Percentiles rank a stretch among this genome's conserved stretches.
phyloP scores from a whole-genome alignment of 192 early-diverging fungal genomes.

The Jimgerdemannia flammicorona region DNA sequence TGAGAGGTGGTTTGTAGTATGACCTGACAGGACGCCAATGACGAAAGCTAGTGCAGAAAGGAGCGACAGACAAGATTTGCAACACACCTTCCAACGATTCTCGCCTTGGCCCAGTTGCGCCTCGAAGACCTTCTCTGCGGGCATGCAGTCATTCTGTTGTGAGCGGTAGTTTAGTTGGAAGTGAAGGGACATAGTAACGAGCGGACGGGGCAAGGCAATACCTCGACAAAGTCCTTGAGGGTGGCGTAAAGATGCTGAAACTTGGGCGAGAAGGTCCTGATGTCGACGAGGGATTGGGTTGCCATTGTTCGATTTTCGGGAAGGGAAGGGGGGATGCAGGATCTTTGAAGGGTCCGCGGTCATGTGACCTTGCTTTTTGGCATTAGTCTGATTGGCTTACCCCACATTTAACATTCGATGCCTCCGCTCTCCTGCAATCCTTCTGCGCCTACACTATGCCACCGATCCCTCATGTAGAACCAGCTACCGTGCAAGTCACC shows the following conservation, averaged over 20 bases:
- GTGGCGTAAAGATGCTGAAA: slow-evolving; percentile 53
- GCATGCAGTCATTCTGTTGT: slow-evolving; percentile 86
- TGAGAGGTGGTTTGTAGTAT: not conserved
- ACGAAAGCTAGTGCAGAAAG: no score
- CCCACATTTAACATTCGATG: no score
- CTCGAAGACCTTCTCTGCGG: slow-evolving; percentile 77
- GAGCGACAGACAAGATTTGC: no score
- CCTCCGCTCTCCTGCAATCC: no score
- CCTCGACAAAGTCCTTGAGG: slow-evolving; percentile 58
- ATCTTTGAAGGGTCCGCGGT: not conserved
- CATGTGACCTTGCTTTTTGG: not conserved
- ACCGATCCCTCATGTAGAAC: not conserved
- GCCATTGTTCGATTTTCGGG: slow-evolving; percentile 20
- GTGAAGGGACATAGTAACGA: not conserved
- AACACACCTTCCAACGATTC: slow-evolving; percentile 76
- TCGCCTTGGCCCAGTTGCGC: slow-evolving; percentile 69
- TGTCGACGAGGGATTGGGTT: slow-evolving; percentile 27
- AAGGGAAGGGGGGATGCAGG: not conserved
- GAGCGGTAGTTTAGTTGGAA: not conserved
- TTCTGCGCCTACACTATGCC: no score
- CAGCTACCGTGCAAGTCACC: not conserved
- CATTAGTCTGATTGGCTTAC: no score
- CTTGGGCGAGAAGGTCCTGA: slow-evolving; percentile 39
- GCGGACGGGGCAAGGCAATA: slow-evolving; percentile 13
- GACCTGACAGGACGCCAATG: not conserved